Base-by-base conservation (phyloP, 2,329 filamentous ascomycete genomes). In the Akanthomyces muscarius region DNA sequence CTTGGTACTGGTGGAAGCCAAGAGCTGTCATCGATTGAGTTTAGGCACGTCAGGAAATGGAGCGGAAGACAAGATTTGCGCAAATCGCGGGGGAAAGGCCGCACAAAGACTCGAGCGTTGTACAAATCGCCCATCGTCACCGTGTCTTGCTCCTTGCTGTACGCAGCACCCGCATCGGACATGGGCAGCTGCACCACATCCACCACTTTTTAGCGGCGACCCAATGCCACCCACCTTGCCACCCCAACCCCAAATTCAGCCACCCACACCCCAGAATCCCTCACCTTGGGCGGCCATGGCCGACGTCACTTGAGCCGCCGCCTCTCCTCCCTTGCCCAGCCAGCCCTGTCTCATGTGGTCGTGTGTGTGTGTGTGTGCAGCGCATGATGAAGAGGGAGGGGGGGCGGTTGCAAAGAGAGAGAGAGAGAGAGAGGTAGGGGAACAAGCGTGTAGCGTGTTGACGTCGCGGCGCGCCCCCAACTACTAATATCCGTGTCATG, bases 241-340 rank as follows among this genome's bases (percentile, higher is more conserved):
- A 52, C 13, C 6, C 16, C 18, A 14, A 52, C 50, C 42, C 55
- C 55, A 38, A 33, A 50, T 48, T 41, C 33, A 36, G 42, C 42
- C 11, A 25, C 23, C 54, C 41, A 21, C 10, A 36, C 25, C 36
- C 38, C 5, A 16, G 13, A 14, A 10, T 41, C 38, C 14, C 38
- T 14, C 38, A 41, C 7, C 38, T 36, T 7, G 7, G 33, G 33
- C 33, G 38, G n/a, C 30, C 44, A 45, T 59, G 25, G 21, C 25
- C 57, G 57, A 61, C 57, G 57, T 61, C 57, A 61, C 57, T 61
- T 61, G 57, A 61, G 57, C 57, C 57, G 33, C 57, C 18, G 33
- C 33, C 33, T 36, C 33, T 11, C 33, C 10, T 36, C 7, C 33
- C 33, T 11, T 11, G 33, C 14, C 14, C 47, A 44, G 57, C 30